A percentile compares a stretch with the other conserved stretches of the same genome.
phyloP scores from a whole-genome alignment of 129 eudicot species.

The sunflower (Helianthus annuus) region HanXRQr2.0-SUNRISE NC_035436.2:190955463-190955962 shows the following conservation, averaged over 20 bases:
- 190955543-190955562: conserved; percentile 95
- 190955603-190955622: conserved; percentile 62
- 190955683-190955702: conserved; percentile 74
- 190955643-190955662: conserved; percentile 84
- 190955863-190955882: conserved; percentile 94
- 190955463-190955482: conserved; percentile 72
- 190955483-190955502: conserved; percentile 68
- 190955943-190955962: conserved; percentile 54
- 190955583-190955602: conserved; percentile 81
- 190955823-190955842: conserved; percentile 86
- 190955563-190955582: conserved; percentile 84
- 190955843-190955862: conserved; percentile 89
- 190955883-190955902: conserved; percentile 76
- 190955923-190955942: conserved; percentile 59
- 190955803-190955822: conserved; percentile 67
- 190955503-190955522: conserved; percentile 90
- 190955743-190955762: conserved; percentile 59
- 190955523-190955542: conserved; percentile 80
- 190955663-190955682: conserved; percentile 82
- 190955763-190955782: conserved; percentile 75
- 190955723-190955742: conserved; percentile 56
- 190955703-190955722: conserved; percentile 68
- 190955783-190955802: conserved; percentile 71
- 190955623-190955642: conserved; percentile 82
- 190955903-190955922: conserved; percentile 55